Conservation (phyloP, 2,329 filamentous ascomycete species). For the Aspergillus clavatus region DNA sequence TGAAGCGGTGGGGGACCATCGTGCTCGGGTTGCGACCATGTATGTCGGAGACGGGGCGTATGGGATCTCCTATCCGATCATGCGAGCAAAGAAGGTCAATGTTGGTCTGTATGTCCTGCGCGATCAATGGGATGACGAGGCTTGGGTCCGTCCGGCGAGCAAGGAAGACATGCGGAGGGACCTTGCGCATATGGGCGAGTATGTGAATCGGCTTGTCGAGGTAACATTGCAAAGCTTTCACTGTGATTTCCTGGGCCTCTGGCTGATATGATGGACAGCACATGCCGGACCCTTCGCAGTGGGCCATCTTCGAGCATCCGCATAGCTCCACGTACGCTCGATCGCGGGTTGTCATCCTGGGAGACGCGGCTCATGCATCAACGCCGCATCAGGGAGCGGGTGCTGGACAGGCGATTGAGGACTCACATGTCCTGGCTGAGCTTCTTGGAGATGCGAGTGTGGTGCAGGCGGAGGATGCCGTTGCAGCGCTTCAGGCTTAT, state of each 20-base stretch:
- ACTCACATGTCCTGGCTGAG: conserved; percentile 37
- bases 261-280: conserved; percentile 9
- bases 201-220: conserved; percentile 24
- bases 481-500: conserved; percentile 48
- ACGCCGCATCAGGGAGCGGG: conserved; percentile 38
- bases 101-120: conserved; percentile 26
- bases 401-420: conserved; percentile 38
- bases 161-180: conserved; percentile 28
- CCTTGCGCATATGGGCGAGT: conserved; percentile 24
- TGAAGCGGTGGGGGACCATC: conserved; percentile 28
- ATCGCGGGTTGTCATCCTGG: conserved; percentile 30
- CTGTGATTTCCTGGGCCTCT: neutral
- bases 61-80: conserved; percentile 32
- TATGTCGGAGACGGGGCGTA: conserved; percentile 30
- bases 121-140: conserved; percentile 26
- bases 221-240: conserved; percentile 13
- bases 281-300: conserved; percentile 32
- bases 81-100: conserved; percentile 31
- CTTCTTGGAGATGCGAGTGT: conserved; percentile 43
- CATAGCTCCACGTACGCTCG: conserved; percentile 27
- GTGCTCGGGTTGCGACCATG: conserved; percentile 26
- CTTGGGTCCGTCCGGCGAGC: conserved; percentile 27
- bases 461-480: conserved; percentile 29
- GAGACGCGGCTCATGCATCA: conserved; percentile 38
- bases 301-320: conserved; percentile 35